Conservation (phyloP, 306 rosid species). For the Bauhinia variegata region DNA sequence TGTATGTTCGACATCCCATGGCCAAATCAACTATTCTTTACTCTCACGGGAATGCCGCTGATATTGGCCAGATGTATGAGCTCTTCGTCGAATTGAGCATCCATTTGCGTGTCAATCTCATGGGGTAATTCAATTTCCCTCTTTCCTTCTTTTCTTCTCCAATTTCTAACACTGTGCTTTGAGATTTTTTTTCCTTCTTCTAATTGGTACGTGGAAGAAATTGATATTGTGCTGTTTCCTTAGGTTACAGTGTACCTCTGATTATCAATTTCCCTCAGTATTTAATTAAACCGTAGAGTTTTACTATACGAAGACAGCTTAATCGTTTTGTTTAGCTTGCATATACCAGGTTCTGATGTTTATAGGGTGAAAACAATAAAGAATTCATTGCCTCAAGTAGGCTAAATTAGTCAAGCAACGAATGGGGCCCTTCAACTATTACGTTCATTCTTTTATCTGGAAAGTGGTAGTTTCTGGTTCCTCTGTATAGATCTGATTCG, state of each 20-base stretch:
- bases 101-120: conserved; percentile 72
- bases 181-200: no score
- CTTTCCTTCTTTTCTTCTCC: background rate
- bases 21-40: conserved; percentile 80
- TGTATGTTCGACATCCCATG: conserved; percentile 72
- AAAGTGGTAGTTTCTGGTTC: conserved; percentile 18
- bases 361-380: conserved; percentile 14
- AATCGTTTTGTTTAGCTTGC: background rate
- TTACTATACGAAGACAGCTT: background rate
- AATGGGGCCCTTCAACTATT: background rate
- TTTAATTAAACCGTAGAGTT: conserved; percentile 5
- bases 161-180: background rate
- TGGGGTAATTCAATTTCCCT: conserved; percentile 57
- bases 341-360: conserved; percentile 14
- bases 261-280: background rate
- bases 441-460: background rate
- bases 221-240: background rate
- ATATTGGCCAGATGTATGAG: conserved; percentile 88
- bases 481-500: conserved; percentile 24
- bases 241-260: background rate
- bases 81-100: conserved; percentile 79
- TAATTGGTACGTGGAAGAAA: background rate
- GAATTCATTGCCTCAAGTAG: background rate
- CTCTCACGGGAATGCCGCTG: conserved; percentile 88
- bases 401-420: conserved; percentile 17